A percentile compares a stretch with the other conserved stretches of the same genome.
Evolutionary conservation across 2,329 filamentous ascomycete genomes (phyloP).

Genomic region (Coniochaeta sp.): DNA sequence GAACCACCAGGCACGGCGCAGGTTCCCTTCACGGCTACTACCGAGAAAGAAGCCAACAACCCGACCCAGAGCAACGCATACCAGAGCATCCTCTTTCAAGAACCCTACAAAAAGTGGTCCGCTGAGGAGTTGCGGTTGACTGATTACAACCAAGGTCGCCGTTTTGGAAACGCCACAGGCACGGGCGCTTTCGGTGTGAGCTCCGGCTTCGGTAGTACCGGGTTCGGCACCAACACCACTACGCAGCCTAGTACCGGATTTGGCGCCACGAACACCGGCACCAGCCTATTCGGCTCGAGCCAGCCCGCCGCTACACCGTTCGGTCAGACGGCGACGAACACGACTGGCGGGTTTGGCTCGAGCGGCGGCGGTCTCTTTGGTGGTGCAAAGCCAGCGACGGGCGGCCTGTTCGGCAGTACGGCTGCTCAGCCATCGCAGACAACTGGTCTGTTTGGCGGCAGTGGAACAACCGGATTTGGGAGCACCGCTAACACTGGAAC

Average conservation of each 20-base stretch:
- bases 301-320: constrained; percentile 33
- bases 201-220: constrained; percentile 39
- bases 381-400: constrained; percentile 33
- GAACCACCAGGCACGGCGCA: constrained; percentile 64
- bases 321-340: constrained; percentile 32
- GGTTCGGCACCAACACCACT: constrained; percentile 27
- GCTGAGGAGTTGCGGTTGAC: constrained; percentile 76
- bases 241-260: constrained; percentile 7
- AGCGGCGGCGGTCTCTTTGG: constrained; percentile 32
- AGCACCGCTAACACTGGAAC: constrained; percentile 6
- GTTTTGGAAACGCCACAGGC: constrained; percentile 74
- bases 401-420: constrained; percentile 1
- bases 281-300: constrained; percentile 31
- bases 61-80: constrained; percentile 53
- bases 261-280: constrained; percentile 21
- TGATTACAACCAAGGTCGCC: constrained; percentile 83
- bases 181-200: constrained; percentile 75
- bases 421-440: constrained; percentile 13
- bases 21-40: constrained; percentile 60
- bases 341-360: constrained; percentile 37
- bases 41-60: constrained; percentile 65
- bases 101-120: constrained; percentile 82
- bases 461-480: constrained; percentile 12
- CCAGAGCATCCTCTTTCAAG: constrained; percentile 73
- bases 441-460: constrained; percentile 30